Evolutionary conservation across 2,329 filamentous ascomycete genomes (phyloP).

Genomic region (Fusarium sp.): DNA sequence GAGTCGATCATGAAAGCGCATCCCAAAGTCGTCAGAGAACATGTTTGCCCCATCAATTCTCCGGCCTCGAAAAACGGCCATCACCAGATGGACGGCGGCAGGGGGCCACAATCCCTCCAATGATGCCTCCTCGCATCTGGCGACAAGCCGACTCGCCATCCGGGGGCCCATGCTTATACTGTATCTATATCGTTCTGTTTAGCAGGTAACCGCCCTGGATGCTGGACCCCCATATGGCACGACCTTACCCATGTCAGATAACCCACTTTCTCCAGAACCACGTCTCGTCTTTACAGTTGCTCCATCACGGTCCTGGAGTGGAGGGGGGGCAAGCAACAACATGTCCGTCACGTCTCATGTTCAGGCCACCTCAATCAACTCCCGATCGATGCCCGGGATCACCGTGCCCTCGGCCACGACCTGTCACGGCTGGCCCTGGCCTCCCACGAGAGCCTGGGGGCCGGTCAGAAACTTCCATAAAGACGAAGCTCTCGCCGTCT

Average conservation of each 20-base stretch:
- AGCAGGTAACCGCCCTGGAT: conserved; percentile 16
- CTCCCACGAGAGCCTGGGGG: conserved; percentile 1
- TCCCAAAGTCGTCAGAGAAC: conserved; percentile 7
- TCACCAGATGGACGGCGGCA: conserved; percentile 16
- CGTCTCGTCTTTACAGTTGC: conserved; percentile 36
- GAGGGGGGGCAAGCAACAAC: conserved; percentile 23
- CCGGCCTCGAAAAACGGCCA: conserved; percentile 22
- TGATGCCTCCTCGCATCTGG: conserved; percentile 14
- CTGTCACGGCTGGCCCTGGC: conserved; percentile 28
- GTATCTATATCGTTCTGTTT: conserved; percentile 21
- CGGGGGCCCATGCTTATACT: conserved; percentile 22
- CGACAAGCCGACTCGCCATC: conserved; percentile 16
- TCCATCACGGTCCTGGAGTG: conserved; percentile 14
- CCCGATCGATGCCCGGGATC: conserved; percentile 42
- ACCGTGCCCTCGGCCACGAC: conserved; percentile 21
- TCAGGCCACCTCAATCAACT: conserved; percentile 42
- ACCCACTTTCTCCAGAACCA: conserved; percentile 24
- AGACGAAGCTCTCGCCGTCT: conserved; percentile 32
- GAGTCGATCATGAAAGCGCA: conserved; percentile 7
- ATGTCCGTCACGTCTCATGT: conserved; percentile 45
- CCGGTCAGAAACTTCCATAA: conserved; percentile 25
- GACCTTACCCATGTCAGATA: conserved; percentile 19
- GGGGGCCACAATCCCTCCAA: conserved; percentile 32
- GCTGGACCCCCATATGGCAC: conserved; percentile 32
- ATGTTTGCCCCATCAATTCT: conserved; percentile 27